Conservation (phyloP, 345 rosid species). For the Hibiscus tridactylites region DNA sequence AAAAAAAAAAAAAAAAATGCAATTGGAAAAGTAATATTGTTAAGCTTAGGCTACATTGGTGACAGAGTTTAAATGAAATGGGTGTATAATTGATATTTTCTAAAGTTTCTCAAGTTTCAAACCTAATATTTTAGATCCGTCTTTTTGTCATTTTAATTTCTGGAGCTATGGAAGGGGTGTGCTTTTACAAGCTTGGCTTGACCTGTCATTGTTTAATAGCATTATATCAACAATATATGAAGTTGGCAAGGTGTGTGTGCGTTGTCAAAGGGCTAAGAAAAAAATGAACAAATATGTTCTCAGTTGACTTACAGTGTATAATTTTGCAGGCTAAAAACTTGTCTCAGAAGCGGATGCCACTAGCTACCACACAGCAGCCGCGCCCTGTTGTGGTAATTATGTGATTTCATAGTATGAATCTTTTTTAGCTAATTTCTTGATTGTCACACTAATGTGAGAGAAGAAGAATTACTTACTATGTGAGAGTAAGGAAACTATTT, state of each 20-base stretch:
- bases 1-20: background rate
- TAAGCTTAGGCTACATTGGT: background rate
- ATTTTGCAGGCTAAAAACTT: slow-evolving; percentile 28
- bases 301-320: background rate
- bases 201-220: too few relatives aligned
- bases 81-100: background rate
- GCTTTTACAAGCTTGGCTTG: too few relatives aligned
- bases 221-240: too few relatives aligned
- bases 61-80: background rate
- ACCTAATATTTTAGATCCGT: background rate
- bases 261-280: too few relatives aligned
- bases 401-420: too few relatives aligned
- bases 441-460: too few relatives aligned
- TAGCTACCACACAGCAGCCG: slow-evolving; percentile 15
- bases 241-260: too few relatives aligned
- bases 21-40: background rate
- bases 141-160: too few relatives aligned
- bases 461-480: too few relatives aligned
- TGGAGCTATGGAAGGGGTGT: too few relatives aligned
- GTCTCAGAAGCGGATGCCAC: slow-evolving; percentile 25
- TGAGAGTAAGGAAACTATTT: background rate
- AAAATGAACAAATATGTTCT: background rate
- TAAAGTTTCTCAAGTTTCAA: background rate
- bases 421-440: too few relatives aligned
- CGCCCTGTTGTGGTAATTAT: too few relatives aligned